Percentiles rank a stretch among this genome's conserved stretches.
phyloP scores from a whole-genome alignment of 768 basidiomycete genomes.

The Podaxis rugospora region DNA sequence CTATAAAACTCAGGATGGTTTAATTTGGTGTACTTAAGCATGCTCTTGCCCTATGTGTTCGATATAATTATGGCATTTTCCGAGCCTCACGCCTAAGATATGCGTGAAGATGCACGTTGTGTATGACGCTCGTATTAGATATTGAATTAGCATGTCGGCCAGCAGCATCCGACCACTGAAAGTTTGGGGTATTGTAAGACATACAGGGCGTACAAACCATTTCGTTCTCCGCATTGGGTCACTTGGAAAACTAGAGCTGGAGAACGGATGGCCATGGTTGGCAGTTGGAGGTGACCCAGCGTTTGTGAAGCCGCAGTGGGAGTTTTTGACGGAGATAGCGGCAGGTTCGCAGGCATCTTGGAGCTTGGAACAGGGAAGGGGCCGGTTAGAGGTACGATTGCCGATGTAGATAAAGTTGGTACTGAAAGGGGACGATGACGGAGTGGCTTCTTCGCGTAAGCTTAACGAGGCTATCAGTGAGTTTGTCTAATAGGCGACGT shows the following conservation, averaged over 20 bases:
- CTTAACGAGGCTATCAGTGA: neutral
- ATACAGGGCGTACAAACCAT: too few species aligned
- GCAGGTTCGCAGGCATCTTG: neutral
- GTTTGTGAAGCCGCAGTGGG: neutral
- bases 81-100: neutral
- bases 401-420: neutral
- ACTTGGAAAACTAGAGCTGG: neutral
- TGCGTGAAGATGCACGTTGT: neutral
- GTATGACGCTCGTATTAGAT: neutral
- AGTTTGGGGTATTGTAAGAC: too few species aligned
- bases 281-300: neutral
- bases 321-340: neutral
- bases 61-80: neutral
- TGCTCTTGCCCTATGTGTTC: neutral
- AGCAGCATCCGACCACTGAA: too few species aligned
- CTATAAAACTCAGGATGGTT: neutral
- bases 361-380: neutral
- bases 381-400: neutral
- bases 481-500: slow-evolving; percentile 24
- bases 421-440: neutral
- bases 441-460: neutral
- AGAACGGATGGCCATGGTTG: neutral
- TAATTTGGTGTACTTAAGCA: neutral
- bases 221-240: too few species aligned
- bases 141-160: too few species aligned